Base-by-base conservation (phyloP, 371 early-diverging fungal species). In the Syncephalastrum monosporum region DNA sequence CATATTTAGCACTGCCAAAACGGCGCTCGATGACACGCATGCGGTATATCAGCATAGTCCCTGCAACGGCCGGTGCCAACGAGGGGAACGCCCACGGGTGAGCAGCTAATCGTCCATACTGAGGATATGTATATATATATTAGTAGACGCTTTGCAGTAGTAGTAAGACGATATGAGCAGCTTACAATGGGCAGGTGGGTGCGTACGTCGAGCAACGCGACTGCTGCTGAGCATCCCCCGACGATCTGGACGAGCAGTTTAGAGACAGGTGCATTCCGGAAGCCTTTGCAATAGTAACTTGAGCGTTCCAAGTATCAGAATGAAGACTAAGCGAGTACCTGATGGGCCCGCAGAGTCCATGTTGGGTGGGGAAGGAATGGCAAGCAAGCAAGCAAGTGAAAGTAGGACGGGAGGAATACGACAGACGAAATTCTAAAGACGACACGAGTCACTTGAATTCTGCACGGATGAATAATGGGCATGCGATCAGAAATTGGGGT, bases 21-120 rank as follows among this genome's bases (percentile, higher is more conserved):
- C 82, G 86, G 43, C 90, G 86, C 63, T 91, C 91, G 33, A 90
- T 75, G 17, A 84, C 71, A 23, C 90, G 82, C 62, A 88, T 74
- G 16, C 86, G 77, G 63, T 90, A 87, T 14, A 85, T 67, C 41
- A 91, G 68, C 52, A 84, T 69, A 15, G 84, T 79, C 7, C 87
- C 89, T 50, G 85, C 77, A 1, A 89, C 71, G 21, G 86, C 67
- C 14, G 58, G 88, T 81, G 0, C 85, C 64, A 15, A 82, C 74
- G 46, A 65, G 79, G 25, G 69, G 57, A 88, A 90, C 3, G 72
- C 77, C 57, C 78, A 71, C 29, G 80, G 84, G 5, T 33, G 38
- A 33, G 38, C 7, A 1, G 38, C 38, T 10, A 3, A 33, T 33
- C 38, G 38, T 33, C 38, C 38, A 33, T 33, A 33, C 38, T 33